A percentile compares a stretch with the other conserved stretches of the same genome.
Evolutionary conservation across 345 rosid genomes (phyloP).

Genomic region (Hypericum perforatum): DNA sequence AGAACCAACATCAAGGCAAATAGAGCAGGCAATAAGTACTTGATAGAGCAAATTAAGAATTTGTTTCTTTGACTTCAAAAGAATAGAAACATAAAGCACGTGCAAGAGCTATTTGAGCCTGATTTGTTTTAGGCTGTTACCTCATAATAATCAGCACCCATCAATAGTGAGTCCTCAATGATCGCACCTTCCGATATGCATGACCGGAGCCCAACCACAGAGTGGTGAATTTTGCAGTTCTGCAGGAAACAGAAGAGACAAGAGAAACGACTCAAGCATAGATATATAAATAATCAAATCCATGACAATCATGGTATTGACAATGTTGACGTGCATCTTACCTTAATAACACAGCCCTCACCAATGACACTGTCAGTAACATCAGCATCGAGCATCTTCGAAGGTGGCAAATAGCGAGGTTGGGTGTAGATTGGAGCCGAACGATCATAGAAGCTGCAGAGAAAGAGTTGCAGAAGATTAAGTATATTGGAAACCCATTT

Average conservation of each 20-base stretch:
- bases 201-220: slow-evolving; percentile 88
- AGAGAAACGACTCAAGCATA: neutral
- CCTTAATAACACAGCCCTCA: slow-evolving; percentile 97
- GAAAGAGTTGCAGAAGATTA: neutral
- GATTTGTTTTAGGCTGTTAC: slow-evolving; percentile 17
- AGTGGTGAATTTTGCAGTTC: slow-evolving; percentile 95
- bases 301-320: neutral
- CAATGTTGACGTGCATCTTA: slow-evolving; percentile 13
- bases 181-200: slow-evolving; percentile 95
- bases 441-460: slow-evolving; percentile 82
- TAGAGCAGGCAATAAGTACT: neutral
- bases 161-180: slow-evolving; percentile 78
- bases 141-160: slow-evolving; percentile 98
- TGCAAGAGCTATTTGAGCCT: too few species aligned
- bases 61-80: neutral
- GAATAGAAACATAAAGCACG: too few species aligned
- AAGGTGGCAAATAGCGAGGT: slow-evolving; percentile 92
- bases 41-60: neutral
- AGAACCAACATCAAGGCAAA: slow-evolving; percentile 6
- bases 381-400: slow-evolving; percentile 97
- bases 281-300: too few species aligned
- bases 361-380: slow-evolving; percentile 94
- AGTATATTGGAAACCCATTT: neutral
- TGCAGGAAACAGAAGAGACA: slow-evolving; percentile 16
- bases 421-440: slow-evolving; percentile 95